A percentile compares a stretch with the other conserved stretches of the same genome.
These are phyloP conservation scores for Ceratocystis colombiana DNA, from an alignment of 2,329 filamentous ascomycete species.

Conservation along the genomic window DNA sequence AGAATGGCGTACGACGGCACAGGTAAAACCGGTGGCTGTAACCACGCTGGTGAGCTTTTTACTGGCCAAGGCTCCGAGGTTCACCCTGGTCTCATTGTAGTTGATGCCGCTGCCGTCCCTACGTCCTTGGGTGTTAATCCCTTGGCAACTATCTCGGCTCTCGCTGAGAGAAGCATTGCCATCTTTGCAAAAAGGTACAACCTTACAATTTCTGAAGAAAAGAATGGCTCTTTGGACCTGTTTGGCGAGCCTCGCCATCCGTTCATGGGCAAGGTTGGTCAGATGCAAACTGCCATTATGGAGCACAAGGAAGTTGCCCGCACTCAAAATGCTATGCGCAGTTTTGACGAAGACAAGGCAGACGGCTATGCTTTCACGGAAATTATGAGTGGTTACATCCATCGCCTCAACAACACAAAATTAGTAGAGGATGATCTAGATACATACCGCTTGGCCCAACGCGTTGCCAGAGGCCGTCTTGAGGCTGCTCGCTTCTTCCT, in stretches of 20 bases:
- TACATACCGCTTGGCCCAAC: constrained; percentile 45
- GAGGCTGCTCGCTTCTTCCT: constrained; percentile 50
- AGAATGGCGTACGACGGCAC: constrained; percentile 52
- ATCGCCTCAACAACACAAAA: constrained; percentile 36
- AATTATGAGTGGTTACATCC: constrained; percentile 54
- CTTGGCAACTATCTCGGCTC: constrained; percentile 57
- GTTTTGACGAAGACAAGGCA: constrained; percentile 38
- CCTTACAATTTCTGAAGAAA: constrained; percentile 39
- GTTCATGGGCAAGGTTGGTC: constrained; percentile 25
- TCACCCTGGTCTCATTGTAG: constrained; percentile 49
- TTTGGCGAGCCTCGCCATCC: constrained; percentile 42
- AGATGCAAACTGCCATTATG: constrained; percentile 28
- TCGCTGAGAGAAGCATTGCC: constrained; percentile 55
- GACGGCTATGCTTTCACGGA: constrained; percentile 52
- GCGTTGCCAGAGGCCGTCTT: constrained; percentile 43
- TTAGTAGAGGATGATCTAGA: constrained; percentile 38
- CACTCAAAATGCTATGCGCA: constrained; percentile 34
- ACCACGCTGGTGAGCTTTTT: constrained; percentile 53
- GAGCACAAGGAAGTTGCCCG: constrained; percentile 34
- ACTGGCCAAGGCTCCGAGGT: constrained; percentile 42
- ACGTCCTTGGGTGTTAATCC: constrained; percentile 56
- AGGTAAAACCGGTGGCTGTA: constrained; percentile 47
- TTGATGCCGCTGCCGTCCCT: constrained; percentile 53
- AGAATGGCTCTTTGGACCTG: constrained; percentile 43
- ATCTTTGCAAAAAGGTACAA: constrained; percentile 36